These are phyloP conservation scores for Hemileccinum hortonii DNA, from an alignment of 1,284 basidiomycete species.

Conservation along the genomic window DNA sequence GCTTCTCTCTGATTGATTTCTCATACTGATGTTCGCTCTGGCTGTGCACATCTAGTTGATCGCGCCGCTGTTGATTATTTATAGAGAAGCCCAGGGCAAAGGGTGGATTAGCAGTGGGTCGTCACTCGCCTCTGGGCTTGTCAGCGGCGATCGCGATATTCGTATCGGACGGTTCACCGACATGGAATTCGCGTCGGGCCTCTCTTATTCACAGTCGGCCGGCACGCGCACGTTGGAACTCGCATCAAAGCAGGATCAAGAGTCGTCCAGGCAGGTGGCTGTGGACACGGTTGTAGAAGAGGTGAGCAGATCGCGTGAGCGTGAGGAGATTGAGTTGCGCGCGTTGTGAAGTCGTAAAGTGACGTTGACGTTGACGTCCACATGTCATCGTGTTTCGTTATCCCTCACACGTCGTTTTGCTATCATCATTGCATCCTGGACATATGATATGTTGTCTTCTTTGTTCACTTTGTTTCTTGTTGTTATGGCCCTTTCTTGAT, in stretches of 20 bases:
- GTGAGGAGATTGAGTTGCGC: conserved; percentile 65
- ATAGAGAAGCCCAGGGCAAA: conserved; percentile 29
- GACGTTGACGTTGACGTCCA: too few species aligned
- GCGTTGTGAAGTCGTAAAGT: conserved; percentile 46
- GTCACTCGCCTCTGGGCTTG: conserved; percentile 3
- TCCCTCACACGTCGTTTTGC: too few species aligned
- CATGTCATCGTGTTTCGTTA: too few species aligned
- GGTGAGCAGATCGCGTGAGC: conserved; percentile 15
- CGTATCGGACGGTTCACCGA: conserved; percentile 26
- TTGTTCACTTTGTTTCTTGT: too few species aligned
- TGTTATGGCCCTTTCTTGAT: too few species aligned
- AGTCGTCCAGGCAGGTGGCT: neutral
- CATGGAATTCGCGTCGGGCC: conserved; percentile 25
- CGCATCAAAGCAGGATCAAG: conserved; percentile 7
- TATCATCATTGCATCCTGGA: too few species aligned
- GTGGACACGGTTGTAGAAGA: neutral
- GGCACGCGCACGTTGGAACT: conserved; percentile 5
- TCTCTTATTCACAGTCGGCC: conserved; percentile 4
- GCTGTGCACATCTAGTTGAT: conserved; percentile 18
- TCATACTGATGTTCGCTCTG: conserved; percentile 3
- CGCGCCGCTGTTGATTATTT: conserved; percentile 30
- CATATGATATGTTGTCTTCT: too few species aligned
- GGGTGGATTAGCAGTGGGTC: conserved; percentile 27
- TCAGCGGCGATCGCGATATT: conserved; percentile 5
- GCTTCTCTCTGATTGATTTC: neutral